These are phyloP conservation scores for Epichloe sibirici DNA, from an alignment of 2,329 filamentous ascomycete species.

Conservation along the genomic window DNA sequence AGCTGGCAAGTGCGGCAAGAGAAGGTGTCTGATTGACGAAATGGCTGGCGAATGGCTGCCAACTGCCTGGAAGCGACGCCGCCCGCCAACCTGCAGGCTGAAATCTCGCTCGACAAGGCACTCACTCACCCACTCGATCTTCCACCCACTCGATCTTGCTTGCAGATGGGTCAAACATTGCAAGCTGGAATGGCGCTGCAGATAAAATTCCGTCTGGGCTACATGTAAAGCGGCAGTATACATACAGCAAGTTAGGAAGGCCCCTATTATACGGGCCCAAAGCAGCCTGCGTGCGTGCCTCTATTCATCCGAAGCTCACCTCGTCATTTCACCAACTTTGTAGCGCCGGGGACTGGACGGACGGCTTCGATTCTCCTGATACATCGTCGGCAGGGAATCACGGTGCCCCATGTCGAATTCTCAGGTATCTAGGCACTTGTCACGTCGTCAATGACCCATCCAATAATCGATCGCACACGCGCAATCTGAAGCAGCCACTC, in stretches of 20 bases:
- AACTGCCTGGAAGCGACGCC: neutral
- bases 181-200: too few relatives aligned
- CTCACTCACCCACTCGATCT: too few relatives aligned
- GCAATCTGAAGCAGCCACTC: neutral
- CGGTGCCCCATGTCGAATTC: neutral
- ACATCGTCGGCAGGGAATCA: neutral
- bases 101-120: neutral
- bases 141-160: too few relatives aligned
- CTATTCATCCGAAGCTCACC: neutral
- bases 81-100: constrained; percentile 1
- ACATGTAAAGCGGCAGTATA: too few relatives aligned
- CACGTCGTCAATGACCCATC: too few relatives aligned
- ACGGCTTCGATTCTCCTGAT: neutral
- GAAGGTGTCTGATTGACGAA: neutral
- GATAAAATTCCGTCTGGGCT: too few relatives aligned
- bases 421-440: too few relatives aligned
- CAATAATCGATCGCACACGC: neutral
- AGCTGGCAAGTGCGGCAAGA: neutral
- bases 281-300: too few relatives aligned
- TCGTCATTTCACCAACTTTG: neutral
- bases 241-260: too few relatives aligned
- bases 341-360: neutral
- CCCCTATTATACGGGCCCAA: too few relatives aligned
- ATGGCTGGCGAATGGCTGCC: neutral
- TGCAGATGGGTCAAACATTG: too few relatives aligned